These are phyloP conservation scores for Antarctomyces pellizariae DNA, from an alignment of 495 filamentous ascomycete genomes.

Conservation along the genomic window DNA sequence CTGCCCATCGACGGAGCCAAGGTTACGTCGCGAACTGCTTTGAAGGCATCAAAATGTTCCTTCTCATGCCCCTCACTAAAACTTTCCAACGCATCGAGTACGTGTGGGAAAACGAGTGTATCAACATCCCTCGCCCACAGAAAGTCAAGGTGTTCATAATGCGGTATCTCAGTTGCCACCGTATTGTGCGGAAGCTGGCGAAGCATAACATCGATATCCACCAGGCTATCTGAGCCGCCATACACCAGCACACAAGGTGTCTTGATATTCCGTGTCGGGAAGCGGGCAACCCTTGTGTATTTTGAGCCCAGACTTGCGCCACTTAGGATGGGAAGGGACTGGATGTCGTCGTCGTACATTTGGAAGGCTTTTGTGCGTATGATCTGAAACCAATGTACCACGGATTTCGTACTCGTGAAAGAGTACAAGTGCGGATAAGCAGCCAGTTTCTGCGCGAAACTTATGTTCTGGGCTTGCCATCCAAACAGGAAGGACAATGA, in stretches of 20 bases:
- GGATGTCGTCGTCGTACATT: conserved; percentile 92
- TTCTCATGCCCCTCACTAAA: conserved; percentile 29
- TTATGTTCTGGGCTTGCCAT: conserved; percentile 76
- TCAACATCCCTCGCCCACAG: conserved; percentile 82
- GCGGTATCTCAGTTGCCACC: conserved; percentile 55
- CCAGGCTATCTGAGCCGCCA: conserved; percentile 76
- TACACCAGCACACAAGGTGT: conserved; percentile 87
- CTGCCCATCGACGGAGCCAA: too few species aligned
- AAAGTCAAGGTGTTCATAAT: conserved; percentile 94
- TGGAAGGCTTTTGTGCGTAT: conserved; percentile 88
- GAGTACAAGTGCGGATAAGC: conserved; percentile 95
- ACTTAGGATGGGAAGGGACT: too few species aligned
- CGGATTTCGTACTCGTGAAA: conserved; percentile 83
- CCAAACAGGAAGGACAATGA: conserved; percentile 65
- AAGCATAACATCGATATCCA: conserved; percentile 87
- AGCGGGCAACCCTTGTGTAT: conserved; percentile 71
- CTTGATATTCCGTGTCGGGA: conserved; percentile 89
- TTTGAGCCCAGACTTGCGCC: conserved; percentile 20
- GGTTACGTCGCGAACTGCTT: too few species aligned
- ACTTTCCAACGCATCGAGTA: conserved; percentile 62
- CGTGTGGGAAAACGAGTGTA: conserved; percentile 65
- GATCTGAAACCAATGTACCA: conserved; percentile 98
- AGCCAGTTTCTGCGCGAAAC: conserved; percentile 70
- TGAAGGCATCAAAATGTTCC: conserved; percentile 27
- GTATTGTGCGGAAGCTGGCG: conserved; percentile 68